Percentiles rank a stretch among this genome's conserved stretches.
phyloP scores from a whole-genome alignment of 129 eudicot genomes.

The Arctium lappa region DNA sequence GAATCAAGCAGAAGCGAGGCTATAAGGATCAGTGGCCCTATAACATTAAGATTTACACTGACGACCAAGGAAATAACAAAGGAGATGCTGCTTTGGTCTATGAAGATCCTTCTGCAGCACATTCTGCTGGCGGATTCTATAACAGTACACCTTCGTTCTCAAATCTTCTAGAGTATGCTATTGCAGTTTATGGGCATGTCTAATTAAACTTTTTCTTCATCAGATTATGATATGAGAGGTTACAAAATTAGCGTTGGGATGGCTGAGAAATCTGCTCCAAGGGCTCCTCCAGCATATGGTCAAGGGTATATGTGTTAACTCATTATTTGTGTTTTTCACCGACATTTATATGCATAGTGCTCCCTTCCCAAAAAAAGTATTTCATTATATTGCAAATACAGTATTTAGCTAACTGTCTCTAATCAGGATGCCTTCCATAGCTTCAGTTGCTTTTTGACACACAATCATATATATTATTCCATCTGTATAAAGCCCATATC shows the following conservation, averaged over 20 bases:
- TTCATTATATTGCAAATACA: background rate
- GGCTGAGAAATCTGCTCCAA: conserved; percentile 99
- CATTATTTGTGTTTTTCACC: background rate
- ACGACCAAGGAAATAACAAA: conserved; percentile 84
- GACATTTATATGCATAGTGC: background rate
- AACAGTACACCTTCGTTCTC: conserved; percentile 42
- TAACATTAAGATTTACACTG: conserved; percentile 86
- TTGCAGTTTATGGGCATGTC: background rate
- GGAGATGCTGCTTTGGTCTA: conserved; percentile 94
- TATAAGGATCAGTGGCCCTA: conserved; percentile 99
- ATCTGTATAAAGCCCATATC: background rate
- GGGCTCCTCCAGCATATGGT: conserved; percentile 60
- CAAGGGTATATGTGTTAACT: conserved; percentile 40
- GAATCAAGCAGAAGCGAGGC: conserved; percentile 93
- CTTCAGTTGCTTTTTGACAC: background rate
- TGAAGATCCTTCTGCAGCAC: conserved; percentile 99
- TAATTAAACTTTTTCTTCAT: background rate
- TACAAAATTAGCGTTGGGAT: conserved; percentile 73
- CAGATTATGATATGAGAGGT: conserved; percentile 87
- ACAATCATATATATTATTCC: background rate
- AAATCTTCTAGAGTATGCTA: background rate
- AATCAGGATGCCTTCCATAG: background rate
- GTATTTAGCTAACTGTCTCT: background rate
- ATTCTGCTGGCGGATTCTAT: conserved; percentile 91
- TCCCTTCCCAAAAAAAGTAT: background rate